A percentile compares a stretch with the other conserved stretches of the same genome.
Evolutionary conservation across 192 early-diverging fungal species (phyloP).

Genomic region (Chytriomyces sp.): DNA sequence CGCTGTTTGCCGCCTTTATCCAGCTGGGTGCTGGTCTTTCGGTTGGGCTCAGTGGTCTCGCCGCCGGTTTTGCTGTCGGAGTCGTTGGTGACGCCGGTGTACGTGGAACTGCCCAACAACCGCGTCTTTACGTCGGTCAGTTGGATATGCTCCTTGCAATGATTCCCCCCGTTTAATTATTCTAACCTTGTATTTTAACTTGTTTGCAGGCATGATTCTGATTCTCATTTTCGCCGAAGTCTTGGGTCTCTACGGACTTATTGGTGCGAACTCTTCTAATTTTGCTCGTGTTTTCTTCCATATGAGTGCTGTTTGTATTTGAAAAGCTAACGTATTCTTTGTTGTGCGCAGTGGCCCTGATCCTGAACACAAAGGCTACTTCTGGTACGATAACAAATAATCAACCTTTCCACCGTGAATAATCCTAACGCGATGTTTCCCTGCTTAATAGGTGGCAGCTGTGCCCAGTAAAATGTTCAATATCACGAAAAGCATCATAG

Average conservation of each 20-base stretch:
- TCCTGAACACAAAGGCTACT: slow-evolving; percentile 93
- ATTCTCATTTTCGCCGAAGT: slow-evolving; percentile 99
- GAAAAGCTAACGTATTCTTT: slow-evolving; percentile 75
- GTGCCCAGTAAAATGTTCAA: background rate
- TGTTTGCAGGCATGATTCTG: slow-evolving; percentile 70
- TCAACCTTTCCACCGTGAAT: no score
- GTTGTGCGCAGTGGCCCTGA: slow-evolving; percentile 81
- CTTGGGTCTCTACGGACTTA: slow-evolving; percentile 76
- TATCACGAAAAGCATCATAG: no score
- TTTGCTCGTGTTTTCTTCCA: slow-evolving; percentile 1
- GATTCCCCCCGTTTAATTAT: slow-evolving; percentile 75
- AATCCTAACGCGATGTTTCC: slow-evolving; percentile 36
- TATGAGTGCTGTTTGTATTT: background rate
- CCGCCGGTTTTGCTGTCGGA: slow-evolving; percentile 97
- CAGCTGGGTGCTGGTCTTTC: slow-evolving; percentile 94
- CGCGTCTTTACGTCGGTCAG: slow-evolving; percentile 84
- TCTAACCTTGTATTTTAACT: slow-evolving; percentile 45
- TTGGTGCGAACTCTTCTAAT: slow-evolving; percentile 26
- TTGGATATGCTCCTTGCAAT: slow-evolving; percentile 47
- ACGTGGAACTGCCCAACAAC: slow-evolving; percentile 85
- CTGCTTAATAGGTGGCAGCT: slow-evolving; percentile 38
- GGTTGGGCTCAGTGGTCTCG: slow-evolving; percentile 90
- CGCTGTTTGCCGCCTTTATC: slow-evolving; percentile 78
- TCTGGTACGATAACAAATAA: background rate
- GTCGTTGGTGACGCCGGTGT: slow-evolving; percentile 97